A percentile compares a stretch with the other conserved stretches of the same genome.
phyloP scores from a whole-genome alignment of 2,329 filamentous ascomycete species.

The Arthrobotrys entomopaga region DNA sequence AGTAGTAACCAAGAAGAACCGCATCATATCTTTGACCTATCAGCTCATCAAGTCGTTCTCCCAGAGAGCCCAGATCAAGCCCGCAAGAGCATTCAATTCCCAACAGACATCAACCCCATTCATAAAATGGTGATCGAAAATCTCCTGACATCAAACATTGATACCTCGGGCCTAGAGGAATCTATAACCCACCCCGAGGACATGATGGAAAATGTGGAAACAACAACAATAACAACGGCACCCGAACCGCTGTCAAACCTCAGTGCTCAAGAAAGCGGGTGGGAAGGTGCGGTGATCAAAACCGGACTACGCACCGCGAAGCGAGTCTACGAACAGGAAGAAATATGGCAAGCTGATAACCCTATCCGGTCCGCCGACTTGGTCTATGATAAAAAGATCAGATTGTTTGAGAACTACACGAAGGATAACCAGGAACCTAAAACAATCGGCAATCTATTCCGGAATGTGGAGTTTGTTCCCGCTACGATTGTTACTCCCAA shows the following conservation, averaged over 20 bases:
- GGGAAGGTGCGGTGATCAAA: constrained; percentile 11
- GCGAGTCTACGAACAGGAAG: constrained; percentile 29
- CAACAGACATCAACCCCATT: constrained; percentile 15
- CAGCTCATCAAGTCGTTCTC: too few relatives aligned
- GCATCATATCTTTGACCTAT: too few relatives aligned
- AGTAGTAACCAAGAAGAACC: too few relatives aligned
- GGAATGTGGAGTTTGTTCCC: neutral
- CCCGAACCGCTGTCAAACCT: constrained; percentile 8
- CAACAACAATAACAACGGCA: constrained; percentile 23
- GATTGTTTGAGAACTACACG: constrained; percentile 19
- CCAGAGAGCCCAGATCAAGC: neutral
- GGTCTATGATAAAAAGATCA: constrained; percentile 20
- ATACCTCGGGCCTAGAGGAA: neutral
- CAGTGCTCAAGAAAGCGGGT: constrained; percentile 15
- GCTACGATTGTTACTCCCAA: neutral
- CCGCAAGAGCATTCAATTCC: constrained; percentile 5
- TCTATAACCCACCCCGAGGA: too few relatives aligned
- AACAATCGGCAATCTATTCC: neutral
- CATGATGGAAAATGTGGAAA: too few relatives aligned
- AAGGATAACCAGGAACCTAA: neutral
- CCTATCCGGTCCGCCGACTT: constrained; percentile 6
- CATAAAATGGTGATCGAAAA: constrained; percentile 13
- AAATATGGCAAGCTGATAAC: constrained; percentile 17
- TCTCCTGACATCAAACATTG: constrained; percentile 9
- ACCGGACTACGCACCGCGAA: constrained; percentile 13